Conservation (phyloP, 2,329 filamentous ascomycete genomes). For the Phialemonium atrogriseum region DNA sequence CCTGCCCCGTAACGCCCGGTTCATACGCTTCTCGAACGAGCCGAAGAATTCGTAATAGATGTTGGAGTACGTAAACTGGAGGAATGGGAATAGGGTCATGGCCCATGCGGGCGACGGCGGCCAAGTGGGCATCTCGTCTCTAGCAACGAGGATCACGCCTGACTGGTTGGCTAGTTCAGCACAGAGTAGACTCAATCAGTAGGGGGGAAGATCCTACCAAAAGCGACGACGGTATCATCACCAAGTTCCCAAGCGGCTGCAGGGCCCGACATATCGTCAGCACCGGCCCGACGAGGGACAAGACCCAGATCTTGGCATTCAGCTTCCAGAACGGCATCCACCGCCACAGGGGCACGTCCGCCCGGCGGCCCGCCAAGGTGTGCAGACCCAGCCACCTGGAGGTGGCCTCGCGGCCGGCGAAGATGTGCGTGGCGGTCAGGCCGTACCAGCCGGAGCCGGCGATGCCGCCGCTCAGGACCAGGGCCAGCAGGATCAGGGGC, state of each 20-base stretch:
- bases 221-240: conserved; percentile 33
- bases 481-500: conserved; percentile 57
- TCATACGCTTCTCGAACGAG: conserved; percentile 38
- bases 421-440: conserved; percentile 37
- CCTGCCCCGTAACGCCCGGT: conserved; percentile 33
- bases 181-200: conserved; percentile 2
- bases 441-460: conserved; percentile 48
- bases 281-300: conserved; percentile 38
- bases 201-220: conserved; percentile 23
- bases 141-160: conserved; percentile 34
- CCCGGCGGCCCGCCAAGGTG: conserved; percentile 5
- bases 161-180: conserved; percentile 30
- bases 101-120: conserved; percentile 44
- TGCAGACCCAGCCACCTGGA: conserved; percentile 28
- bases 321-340: conserved; percentile 8
- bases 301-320: conserved; percentile 17
- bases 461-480: conserved; percentile 42
- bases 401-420: conserved; percentile 40
- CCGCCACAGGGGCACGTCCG: conserved; percentile 4
- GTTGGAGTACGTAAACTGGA: conserved; percentile 31
- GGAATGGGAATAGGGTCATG: conserved; percentile 38
- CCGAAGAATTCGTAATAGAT: conserved; percentile 39
- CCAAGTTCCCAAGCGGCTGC: conserved; percentile 31
- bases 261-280: conserved; percentile 35
- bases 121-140: conserved; percentile 40